Evolutionary conservation across 192 early-diverging fungal genomes (phyloP).

Genomic region (Diversispora eburnea): DNA sequence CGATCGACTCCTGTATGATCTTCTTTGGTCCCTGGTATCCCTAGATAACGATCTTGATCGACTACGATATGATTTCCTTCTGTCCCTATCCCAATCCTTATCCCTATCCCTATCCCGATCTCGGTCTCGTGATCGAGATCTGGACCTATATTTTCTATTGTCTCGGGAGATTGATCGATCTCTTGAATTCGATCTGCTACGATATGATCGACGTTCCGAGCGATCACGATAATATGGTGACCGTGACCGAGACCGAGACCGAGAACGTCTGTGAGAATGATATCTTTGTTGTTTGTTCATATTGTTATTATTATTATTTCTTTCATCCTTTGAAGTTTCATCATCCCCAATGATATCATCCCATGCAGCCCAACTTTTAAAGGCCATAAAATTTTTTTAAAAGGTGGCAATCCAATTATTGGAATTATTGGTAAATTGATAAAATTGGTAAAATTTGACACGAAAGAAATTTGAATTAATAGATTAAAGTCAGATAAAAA

Average conservation of each 20-base stretch:
- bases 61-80: constrained; percentile 16
- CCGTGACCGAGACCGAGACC: constrained; percentile 25
- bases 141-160: background rate
- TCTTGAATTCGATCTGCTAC: constrained; percentile 22
- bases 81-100: background rate
- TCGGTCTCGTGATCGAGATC: constrained; percentile 15
- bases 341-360: constrained; percentile 33
- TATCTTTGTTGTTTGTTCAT: background rate
- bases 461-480: no score
- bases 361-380: constrained; percentile 29
- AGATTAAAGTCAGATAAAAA: no score
- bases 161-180: constrained; percentile 17
- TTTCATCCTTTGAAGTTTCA: constrained; percentile 9
- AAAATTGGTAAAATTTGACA: no score
- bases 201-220: constrained; percentile 3
- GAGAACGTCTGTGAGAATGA: constrained; percentile 6
- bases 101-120: background rate
- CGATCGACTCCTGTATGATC: background rate
- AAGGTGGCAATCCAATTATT: background rate
- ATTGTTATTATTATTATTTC: background rate
- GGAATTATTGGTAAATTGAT: background rate
- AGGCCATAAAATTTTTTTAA: no score
- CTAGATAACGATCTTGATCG: constrained; percentile 6
- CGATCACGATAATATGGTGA: constrained; percentile 28
- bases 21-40: background rate